Conservation (phyloP, 192 early-diverging fungal species). For the Backusella circina region DNA sequence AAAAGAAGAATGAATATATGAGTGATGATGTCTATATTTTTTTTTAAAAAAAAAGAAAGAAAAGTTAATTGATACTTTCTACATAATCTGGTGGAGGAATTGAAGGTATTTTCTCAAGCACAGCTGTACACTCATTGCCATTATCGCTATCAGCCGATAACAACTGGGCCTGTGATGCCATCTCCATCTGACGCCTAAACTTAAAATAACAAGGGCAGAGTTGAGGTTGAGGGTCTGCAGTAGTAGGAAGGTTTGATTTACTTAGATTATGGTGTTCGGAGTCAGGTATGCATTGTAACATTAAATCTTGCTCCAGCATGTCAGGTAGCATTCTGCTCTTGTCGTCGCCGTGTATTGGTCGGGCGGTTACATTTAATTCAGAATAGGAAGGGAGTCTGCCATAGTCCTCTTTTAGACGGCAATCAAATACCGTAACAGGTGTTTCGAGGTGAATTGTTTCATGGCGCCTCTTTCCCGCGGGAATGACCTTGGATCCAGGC, state of each 20-base stretch:
- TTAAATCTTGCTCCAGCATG: conserved; percentile 2
- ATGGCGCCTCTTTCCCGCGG: neutral
- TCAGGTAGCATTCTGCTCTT: neutral
- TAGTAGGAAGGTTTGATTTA: neutral
- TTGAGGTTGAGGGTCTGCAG: neutral
- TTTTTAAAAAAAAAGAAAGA: neutral
- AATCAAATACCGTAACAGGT: conserved; percentile 24
- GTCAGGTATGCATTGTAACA: conserved; percentile 11
- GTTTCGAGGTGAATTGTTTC: conserved; percentile 11
- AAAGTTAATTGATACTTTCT: neutral
- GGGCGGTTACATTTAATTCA: conserved; percentile 12
- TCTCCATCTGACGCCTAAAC: conserved; percentile 19
- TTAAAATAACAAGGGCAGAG: conserved; percentile 20
- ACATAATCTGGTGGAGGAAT: conserved; percentile 31
- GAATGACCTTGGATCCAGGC: neutral
- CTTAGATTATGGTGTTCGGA: neutral
- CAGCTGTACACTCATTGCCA: neutral
- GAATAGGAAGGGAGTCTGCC: conserved; percentile 26
- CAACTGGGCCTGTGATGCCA: conserved; percentile 10
- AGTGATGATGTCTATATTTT: neutral
- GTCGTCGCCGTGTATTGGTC: neutral
- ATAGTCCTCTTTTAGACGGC: conserved; percentile 29
- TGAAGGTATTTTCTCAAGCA: conserved; percentile 16
- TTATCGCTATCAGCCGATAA: neutral
- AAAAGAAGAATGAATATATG: neutral